phyloP scores from a whole-genome alignment of 2,329 filamentous ascomycete genomes.

The Akanthomyces uredinophilus region DNA sequence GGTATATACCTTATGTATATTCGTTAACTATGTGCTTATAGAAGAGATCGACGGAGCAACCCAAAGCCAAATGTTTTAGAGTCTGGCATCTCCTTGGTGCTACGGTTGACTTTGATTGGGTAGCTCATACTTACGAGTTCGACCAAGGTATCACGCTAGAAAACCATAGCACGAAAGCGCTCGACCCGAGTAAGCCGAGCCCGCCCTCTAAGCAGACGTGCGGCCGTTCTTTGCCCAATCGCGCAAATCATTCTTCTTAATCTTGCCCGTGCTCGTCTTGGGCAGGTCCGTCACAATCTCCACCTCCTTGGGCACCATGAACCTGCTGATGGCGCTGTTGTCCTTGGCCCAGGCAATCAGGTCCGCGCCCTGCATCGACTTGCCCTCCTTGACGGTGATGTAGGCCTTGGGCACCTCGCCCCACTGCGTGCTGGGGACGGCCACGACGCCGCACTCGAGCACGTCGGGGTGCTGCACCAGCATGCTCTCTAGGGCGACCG shows the following conservation, averaged over 20 bases:
- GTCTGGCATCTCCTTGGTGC: neutral
- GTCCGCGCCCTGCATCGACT: conserved; percentile 44
- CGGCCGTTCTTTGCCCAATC: conserved; percentile 64
- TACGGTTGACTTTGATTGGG: neutral
- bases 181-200: neutral
- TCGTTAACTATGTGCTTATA: no score
- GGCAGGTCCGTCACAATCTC: conserved; percentile 84
- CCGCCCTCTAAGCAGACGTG: neutral
- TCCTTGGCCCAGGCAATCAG: conserved; percentile 84
- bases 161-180: neutral
- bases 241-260: conserved; percentile 88
- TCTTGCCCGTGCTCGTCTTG: conserved; percentile 95
- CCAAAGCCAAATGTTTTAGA: no score
- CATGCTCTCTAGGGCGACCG: conserved; percentile 85
- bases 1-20: no score
- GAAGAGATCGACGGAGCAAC: no score
- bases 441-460: conserved; percentile 86
- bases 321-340: conserved; percentile 75
- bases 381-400: conserved; percentile 71
- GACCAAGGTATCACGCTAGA: neutral
- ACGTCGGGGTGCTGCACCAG: conserved; percentile 82
- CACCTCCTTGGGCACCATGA: conserved; percentile 73
- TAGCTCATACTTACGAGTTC: neutral
- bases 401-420: conserved; percentile 95
- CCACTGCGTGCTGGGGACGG: conserved; percentile 84